A percentile compares a stretch with the other conserved stretches of the same genome.
These are phyloP conservation scores for Elsinoe arachidis DNA, from an alignment of 2,329 filamentous ascomycete species.

Conservation along the genomic window DNA sequence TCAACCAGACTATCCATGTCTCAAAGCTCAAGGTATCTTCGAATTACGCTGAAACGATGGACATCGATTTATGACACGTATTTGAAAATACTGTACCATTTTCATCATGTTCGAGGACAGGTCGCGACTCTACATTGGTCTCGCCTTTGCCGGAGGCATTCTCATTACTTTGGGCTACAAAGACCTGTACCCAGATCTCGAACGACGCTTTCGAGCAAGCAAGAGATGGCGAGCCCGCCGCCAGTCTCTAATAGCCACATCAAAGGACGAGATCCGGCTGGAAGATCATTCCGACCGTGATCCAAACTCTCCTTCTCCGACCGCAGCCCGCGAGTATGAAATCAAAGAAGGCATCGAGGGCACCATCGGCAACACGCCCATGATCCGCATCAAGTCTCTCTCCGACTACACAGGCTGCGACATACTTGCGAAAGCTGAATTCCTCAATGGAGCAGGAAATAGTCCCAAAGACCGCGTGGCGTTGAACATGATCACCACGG, in stretches of 20 bases:
- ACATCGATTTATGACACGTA: background rate
- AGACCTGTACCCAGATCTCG: slow-evolving; percentile 68
- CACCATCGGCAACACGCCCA: slow-evolving; percentile 86
- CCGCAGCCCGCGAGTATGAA: slow-evolving; percentile 17
- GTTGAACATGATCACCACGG: slow-evolving; percentile 73
- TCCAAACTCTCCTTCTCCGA: background rate
- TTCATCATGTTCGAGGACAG: slow-evolving; percentile 6
- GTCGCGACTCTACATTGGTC: slow-evolving; percentile 14
- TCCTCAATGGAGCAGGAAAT: slow-evolving; percentile 87
- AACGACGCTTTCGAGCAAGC: slow-evolving; percentile 51
- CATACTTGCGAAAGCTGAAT: slow-evolving; percentile 90
- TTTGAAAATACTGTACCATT: background rate
- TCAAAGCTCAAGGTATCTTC: background rate
- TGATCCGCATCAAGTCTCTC: slow-evolving; percentile 77
- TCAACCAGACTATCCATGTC: background rate
- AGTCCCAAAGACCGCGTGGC: slow-evolving; percentile 95
- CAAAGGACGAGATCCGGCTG: slow-evolving; percentile 21
- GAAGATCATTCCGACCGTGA: slow-evolving; percentile 31
- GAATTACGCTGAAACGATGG: background rate
- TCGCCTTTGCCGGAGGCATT: slow-evolving; percentile 62
- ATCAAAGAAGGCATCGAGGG: slow-evolving; percentile 77
- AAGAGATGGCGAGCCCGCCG: slow-evolving; percentile 18
- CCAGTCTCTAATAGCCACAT: slow-evolving; percentile 20
- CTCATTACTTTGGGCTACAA: slow-evolving; percentile 69
- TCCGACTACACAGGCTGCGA: slow-evolving; percentile 79